Conservation (phyloP, 2,329 filamentous ascomycete species). For the Anthostomella pinea region DNA sequence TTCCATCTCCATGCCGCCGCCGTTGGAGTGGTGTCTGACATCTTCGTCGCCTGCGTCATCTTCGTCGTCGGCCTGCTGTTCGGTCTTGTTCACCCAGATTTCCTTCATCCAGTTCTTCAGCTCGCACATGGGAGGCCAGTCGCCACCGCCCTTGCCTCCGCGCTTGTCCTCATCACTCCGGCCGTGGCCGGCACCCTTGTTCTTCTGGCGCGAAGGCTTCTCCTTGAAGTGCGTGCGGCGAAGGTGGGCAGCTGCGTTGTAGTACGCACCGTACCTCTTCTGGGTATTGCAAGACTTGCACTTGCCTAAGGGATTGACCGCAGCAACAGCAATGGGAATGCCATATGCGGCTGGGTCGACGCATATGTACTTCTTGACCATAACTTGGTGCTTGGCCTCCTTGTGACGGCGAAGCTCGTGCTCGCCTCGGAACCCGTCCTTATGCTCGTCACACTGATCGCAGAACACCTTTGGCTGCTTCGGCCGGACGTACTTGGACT, state of each 20-base stretch:
- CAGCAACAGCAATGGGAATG: slow-evolving; percentile 43
- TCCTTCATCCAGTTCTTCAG: slow-evolving; percentile 61
- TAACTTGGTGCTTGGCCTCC: slow-evolving; percentile 59
- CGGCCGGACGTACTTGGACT: slow-evolving; percentile 55
- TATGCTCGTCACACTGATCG: slow-evolving; percentile 65
- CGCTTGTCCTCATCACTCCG: slow-evolving; percentile 45
- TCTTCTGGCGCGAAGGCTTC: slow-evolving; percentile 47
- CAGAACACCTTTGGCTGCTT: slow-evolving; percentile 71
- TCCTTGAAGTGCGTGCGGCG: slow-evolving; percentile 83
- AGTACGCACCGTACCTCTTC: slow-evolving; percentile 87
- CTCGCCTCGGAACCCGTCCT: slow-evolving; percentile 78
- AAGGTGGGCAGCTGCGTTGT: slow-evolving; percentile 91
- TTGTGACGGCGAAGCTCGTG: slow-evolving; percentile 74
- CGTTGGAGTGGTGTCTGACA: slow-evolving; percentile 30
- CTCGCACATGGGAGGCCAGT: slow-evolving; percentile 55
- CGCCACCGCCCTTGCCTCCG: slow-evolving; percentile 52
- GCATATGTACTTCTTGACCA: slow-evolving; percentile 57
- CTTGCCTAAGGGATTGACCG: slow-evolving; percentile 64
- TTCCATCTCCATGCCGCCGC: slow-evolving; percentile 19
- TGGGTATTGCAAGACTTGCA: slow-evolving; percentile 78
- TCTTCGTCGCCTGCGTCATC: slow-evolving; percentile 42
- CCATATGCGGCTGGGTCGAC: slow-evolving; percentile 47
- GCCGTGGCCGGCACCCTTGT: slow-evolving; percentile 33
- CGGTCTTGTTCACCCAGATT: slow-evolving; percentile 40
- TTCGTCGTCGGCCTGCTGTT: slow-evolving; percentile 27